Evolutionary conservation across 768 basidiomycete genomes (phyloP), one percentile per base, ranked within the genome.

Genomic region (Suillus placidus): DNA sequence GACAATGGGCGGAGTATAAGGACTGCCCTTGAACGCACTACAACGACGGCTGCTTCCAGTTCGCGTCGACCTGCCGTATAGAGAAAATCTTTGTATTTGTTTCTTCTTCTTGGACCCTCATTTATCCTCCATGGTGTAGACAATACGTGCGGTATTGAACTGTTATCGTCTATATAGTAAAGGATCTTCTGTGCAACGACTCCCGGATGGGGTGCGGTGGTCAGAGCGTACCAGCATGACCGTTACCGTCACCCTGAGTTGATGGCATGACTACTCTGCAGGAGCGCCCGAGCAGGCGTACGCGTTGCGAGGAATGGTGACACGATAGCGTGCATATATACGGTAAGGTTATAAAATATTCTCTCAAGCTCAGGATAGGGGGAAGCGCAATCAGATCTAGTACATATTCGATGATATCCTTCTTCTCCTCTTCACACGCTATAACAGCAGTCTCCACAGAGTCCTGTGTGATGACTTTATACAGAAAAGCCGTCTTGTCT

Each of bases 41-140:
- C 58, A 18, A 65, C 61, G 7, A 35, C 37, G n/a, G 57, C 56
- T 54, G 35, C 12, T 40, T 58, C 52, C 6, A 54, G 30, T 54
- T 18, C 57, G 18, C 60, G 52, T 35, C 49, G 64, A 9, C 61
- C 67, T 14, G 61, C 38, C 16, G 35, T 72, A n/a, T 71, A 38
- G 10, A 58, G 38, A 40, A n/a, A 9, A 7, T 35, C 1, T 35
- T 7, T 35, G 20, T 6, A 6, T 35, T 35, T 30, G 14, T 52
- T 16, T 52, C 14, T 16, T 55, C 8, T 55, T 55, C 34, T 55
- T 55, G 18, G 52, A 35, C 10, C 10, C 5, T 34, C 52, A 4
- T 30, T 32, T 30, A 16, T 16, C 26, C 16, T 26, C 13, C 16
- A 54, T 18, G 30, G 18, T 20, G 1, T 12, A n/a, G 20, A 20